phyloP scores from a whole-genome alignment of 495 filamentous ascomycete genomes.

The Aspergillus wentii region DNA sequence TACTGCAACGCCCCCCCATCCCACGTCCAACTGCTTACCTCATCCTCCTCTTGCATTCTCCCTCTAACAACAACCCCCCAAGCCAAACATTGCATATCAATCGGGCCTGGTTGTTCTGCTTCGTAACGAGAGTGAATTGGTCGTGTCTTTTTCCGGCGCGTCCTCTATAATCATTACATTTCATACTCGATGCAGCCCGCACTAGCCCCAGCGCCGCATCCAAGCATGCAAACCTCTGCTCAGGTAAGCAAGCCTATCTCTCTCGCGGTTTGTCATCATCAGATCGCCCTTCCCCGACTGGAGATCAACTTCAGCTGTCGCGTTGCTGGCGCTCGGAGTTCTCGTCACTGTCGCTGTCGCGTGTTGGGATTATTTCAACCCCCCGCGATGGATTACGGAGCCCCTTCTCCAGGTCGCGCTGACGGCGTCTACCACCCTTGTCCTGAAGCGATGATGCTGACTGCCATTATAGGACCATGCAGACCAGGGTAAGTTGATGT shows the following conservation, averaged over 20 bases:
- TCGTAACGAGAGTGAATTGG: slow-evolving; percentile 10
- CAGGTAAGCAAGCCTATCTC: slow-evolving; percentile 46
- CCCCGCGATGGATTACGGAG: too few species aligned
- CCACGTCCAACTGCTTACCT: slow-evolving; percentile 35
- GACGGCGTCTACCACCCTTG: too few species aligned
- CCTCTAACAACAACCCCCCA: too few species aligned
- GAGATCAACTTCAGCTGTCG: too few species aligned
- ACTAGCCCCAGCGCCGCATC: slow-evolving; percentile 54
- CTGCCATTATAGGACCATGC: slow-evolving; percentile 38
- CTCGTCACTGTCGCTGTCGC: too few species aligned
- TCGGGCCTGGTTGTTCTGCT: not conserved
- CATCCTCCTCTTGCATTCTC: slow-evolving; percentile 23
- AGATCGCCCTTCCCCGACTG: slow-evolving; percentile 28
- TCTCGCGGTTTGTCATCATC: slow-evolving; percentile 43
- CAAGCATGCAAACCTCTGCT: slow-evolving; percentile 50
- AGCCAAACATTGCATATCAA: slow-evolving; percentile 6
- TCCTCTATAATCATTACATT: slow-evolving; percentile 7
- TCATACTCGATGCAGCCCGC: slow-evolving; percentile 53
- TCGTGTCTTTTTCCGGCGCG: slow-evolving; percentile 11
- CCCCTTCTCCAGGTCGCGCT: too few species aligned
- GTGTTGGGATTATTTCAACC: too few species aligned
- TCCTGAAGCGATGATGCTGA: slow-evolving; percentile 6
- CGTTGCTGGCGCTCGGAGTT: too few species aligned
- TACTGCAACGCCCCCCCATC: slow-evolving; percentile 14
- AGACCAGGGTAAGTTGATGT: slow-evolving; percentile 44